Evolutionary conservation across 2,329 filamentous ascomycete genomes (phyloP).

Genomic region (Fusarium miscanthi): DNA sequence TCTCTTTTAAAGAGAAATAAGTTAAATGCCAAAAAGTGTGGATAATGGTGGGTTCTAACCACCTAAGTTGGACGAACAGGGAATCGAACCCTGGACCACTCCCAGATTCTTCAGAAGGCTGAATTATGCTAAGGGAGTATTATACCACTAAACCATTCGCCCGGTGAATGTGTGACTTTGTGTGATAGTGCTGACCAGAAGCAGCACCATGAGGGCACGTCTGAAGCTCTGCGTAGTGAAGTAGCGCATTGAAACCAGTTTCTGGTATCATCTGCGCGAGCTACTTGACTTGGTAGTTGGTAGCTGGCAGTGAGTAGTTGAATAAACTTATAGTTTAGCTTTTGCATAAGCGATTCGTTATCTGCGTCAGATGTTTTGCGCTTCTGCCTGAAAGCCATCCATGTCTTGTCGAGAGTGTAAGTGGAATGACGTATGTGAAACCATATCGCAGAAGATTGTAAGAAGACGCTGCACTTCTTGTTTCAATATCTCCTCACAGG

Average conservation of each 20-base stretch:
- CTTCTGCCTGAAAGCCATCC: conserved; percentile 15
- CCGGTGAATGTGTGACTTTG: conserved; percentile 12
- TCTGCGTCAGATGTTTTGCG: not conserved
- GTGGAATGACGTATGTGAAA: conserved; percentile 22
- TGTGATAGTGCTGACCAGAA: fast-evolving
- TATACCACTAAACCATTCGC: conserved; percentile 41
- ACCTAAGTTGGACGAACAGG: conserved; percentile 29
- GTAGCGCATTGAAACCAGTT: not conserved
- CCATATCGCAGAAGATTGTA: not conserved
- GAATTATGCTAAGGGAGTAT: conserved; percentile 37
- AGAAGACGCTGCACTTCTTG: not conserved
- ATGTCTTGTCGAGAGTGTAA: conserved; percentile 1
- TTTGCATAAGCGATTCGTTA: not conserved
- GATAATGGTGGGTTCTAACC: conserved; percentile 16
- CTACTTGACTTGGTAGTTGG: not conserved
- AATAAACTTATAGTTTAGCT: not conserved
- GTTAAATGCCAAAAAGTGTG: conserved; percentile 8
- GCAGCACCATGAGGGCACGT: not conserved
- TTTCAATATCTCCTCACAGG: not conserved
- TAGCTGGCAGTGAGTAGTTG: not conserved
- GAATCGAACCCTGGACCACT: conserved; percentile 38
- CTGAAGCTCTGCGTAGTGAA: not conserved
- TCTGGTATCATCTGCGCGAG: not conserved
- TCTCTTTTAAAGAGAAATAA: too few relatives aligned
- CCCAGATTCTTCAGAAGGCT: conserved; percentile 3